Evolutionary conservation across 73 alveolate genomes (phyloP), one percentile per base, ranked within the genome.

Genomic region (Paramecium sonneborni): DNA sequence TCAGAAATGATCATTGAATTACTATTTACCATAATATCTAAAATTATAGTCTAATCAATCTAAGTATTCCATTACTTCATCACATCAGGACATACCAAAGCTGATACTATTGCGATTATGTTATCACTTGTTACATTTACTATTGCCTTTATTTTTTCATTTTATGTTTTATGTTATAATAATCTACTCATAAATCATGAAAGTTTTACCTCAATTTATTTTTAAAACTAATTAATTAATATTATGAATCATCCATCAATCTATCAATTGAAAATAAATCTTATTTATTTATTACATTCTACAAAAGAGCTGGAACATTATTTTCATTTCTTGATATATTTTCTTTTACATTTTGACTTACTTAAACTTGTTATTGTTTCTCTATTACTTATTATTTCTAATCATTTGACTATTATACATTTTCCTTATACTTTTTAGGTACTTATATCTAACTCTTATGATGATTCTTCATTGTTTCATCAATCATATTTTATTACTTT

Each of bases 41-140:
- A 46, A 9, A 79, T 46, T 23, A 34, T 20, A 4, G 72, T 79
- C 32, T 38, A 34, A 12, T 79, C 90, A 12, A 79, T 79, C 8
- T 41, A 34, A 3, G 76, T 79, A 79, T 79, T 79, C 90, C 90
- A 79, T 26, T 44, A 23, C 14, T 43, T 79, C 90, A 79, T 79
- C 14, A 37, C 70, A 20, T 79, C 90, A 6, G 90, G 90, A 23
- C 46, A 43, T 6, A 21, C 55, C n/a, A 79, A 24, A 8, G 72
- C 72, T 38, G 43, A 39, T 7, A 44, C 44, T 2, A 44, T 24
- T 46, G 41, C 28, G 2, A 37, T 23, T 43, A 44, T 43, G 37
- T 79, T 41, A 34, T 79, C 74, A 79, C 74, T 79, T 18, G 1
- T 20, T 11, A 79, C 14, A 10, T 41, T 23, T 4, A 44, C 55